Percentiles rank a stretch among this genome's conserved stretches.
Evolutionary conservation across 495 filamentous ascomycete species (phyloP).

Genomic region (Lentithecium fluviatile): DNA sequence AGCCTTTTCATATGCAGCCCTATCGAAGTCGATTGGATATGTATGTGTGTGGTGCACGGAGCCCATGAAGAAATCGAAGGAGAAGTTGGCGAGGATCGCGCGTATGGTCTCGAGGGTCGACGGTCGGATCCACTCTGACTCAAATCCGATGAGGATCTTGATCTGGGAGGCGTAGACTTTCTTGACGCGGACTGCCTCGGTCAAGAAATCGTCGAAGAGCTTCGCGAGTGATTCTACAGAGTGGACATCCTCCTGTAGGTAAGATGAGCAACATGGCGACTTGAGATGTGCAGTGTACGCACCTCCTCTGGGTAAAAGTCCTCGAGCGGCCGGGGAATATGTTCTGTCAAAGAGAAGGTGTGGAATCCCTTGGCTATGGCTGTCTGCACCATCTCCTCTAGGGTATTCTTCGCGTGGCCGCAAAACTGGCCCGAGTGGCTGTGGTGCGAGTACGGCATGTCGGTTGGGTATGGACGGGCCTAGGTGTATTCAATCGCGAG

Average conservation of each 20-base stretch:
- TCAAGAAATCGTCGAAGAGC: constrained; percentile 69
- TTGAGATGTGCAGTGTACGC: constrained; percentile 21
- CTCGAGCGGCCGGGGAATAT: constrained; percentile 77
- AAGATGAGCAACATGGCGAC: not conserved
- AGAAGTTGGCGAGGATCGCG: constrained; percentile 56
- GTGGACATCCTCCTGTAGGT: not conserved
- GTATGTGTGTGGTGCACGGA: constrained; percentile 84
- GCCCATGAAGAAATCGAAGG: constrained; percentile 85
- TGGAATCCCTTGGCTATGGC: constrained; percentile 78
- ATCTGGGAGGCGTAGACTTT: constrained; percentile 68
- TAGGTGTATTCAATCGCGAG: too few relatives aligned
- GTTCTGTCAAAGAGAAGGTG: constrained; percentile 89
- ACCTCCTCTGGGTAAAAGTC: constrained; percentile 97
- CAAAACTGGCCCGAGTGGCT: constrained; percentile 98
- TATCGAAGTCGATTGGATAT: constrained; percentile 87
- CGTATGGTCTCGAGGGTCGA: constrained; percentile 59
- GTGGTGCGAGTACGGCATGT: constrained; percentile 97
- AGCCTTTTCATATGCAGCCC: constrained; percentile 63
- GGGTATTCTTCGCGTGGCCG: constrained; percentile 76
- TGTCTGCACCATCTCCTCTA: constrained; percentile 78
- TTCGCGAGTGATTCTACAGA: constrained; percentile 42
- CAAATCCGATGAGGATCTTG: constrained; percentile 82
- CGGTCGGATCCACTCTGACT: constrained; percentile 84
- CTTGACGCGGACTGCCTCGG: constrained; percentile 70
- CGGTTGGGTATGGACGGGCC: not conserved